Evolutionary conservation across 495 filamentous ascomycete genomes (phyloP).

Genomic region (Amphirosellinia nigrospora): DNA sequence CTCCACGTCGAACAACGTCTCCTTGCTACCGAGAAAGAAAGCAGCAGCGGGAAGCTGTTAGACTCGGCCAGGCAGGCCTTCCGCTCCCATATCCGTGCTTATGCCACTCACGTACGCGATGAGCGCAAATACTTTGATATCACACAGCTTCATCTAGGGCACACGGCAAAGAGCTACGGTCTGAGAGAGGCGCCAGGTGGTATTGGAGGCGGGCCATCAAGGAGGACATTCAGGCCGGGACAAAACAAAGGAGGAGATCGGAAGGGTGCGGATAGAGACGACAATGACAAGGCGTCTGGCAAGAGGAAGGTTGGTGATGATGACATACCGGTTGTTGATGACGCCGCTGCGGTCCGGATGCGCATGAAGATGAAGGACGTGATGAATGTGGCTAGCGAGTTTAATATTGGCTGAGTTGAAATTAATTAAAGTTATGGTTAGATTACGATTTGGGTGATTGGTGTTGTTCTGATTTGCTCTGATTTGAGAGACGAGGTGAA

Average conservation of each 20-base stretch:
- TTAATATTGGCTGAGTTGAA: slow-evolving; percentile 78
- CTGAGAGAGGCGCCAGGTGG: slow-evolving; percentile 86
- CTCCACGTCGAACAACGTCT: slow-evolving; percentile 57
- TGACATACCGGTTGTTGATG: slow-evolving; percentile 54
- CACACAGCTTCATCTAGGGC: slow-evolving; percentile 85
- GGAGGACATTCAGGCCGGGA: slow-evolving; percentile 43
- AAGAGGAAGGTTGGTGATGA: slow-evolving; percentile 42
- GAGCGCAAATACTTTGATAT: slow-evolving; percentile 89
- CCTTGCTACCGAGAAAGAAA: slow-evolving; percentile 42
- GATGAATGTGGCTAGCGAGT: slow-evolving; percentile 78
- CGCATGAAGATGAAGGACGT: slow-evolving; percentile 78
- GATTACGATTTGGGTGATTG: background rate
- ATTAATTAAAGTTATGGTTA: background rate
- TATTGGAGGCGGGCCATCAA: slow-evolving; percentile 61
- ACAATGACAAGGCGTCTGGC: slow-evolving; percentile 32
- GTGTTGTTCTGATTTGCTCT: background rate
- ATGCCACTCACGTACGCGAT: slow-evolving; percentile 86
- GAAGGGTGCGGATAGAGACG: slow-evolving; percentile 30
- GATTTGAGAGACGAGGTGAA: background rate
- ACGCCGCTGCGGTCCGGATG: slow-evolving; percentile 76
- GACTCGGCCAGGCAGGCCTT: slow-evolving; percentile 81
- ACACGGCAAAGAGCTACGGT: slow-evolving; percentile 91
- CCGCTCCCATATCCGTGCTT: slow-evolving; percentile 90
- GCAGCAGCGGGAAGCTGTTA: slow-evolving; percentile 50
- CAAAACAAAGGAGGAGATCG: slow-evolving; percentile 31